Base-by-base conservation (phyloP, 2,329 filamentous ascomycete species). In the Calycina herbarum region DNA sequence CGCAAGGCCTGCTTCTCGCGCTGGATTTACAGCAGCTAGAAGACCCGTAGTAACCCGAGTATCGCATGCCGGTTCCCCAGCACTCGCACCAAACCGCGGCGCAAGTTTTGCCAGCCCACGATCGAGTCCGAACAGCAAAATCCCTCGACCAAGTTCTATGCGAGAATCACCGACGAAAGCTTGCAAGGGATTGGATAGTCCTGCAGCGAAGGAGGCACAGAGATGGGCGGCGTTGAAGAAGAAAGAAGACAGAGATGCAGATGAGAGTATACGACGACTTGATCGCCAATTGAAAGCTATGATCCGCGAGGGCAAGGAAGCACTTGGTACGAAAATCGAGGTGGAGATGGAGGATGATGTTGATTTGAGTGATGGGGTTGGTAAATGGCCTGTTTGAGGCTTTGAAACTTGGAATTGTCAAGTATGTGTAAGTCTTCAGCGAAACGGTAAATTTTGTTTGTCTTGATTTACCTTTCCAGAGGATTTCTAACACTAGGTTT, bases 271-370 rank as follows among this genome's bases (percentile, higher is more conserved):
- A 71, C 88, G 87, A 59, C 86, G 89, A 31, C 88, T 98, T 78
- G 96, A 95, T 75, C 83, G 86, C 59, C 87, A 91, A 72, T 80
- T 98, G 59, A 86, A 91, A 74, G 90, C 89, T 40, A 93, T 99
- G 90, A 96, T 99, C 63, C 84, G 89, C 1, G 90, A 98, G 77
- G 95, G 94, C 0, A 90, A 90, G 72, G 90, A 95, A 77, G 95
- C 95, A 1, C 79, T 99, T 20, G 94, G 89, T 1, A 91, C 90
- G 24, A 90, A 82, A 51, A 67, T 75, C 1, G 70, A 71, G 54
- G 69, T 74, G 33, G 72, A 73, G 58, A 69, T 70, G 40, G 69
- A 72, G 45, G 71, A 74, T 65, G 71, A 72, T 61, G 48, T 64
- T 51, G 63, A 61, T 35, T 35, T 64, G 5, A 54, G n/a, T 54